These are phyloP conservation scores for Talaromyces marneffei DNA, from an alignment of 2,329 filamentous ascomycete species.

Conservation along the genomic window DNA sequence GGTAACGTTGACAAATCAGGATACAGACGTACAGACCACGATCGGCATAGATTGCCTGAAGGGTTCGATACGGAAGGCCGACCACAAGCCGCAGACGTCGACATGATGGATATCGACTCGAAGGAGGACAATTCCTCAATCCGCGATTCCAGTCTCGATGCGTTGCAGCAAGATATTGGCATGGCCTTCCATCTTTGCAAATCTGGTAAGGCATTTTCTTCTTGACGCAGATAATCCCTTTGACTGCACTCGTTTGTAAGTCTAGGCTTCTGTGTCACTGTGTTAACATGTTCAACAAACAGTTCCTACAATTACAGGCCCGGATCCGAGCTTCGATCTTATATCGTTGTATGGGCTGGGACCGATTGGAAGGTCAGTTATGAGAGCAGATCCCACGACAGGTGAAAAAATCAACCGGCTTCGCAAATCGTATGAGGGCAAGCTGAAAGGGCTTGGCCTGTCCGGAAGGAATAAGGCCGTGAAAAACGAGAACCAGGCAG, in stretches of 20 bases:
- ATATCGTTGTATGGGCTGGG: constrained; percentile 55
- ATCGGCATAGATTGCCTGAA: constrained; percentile 23
- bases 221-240: constrained; percentile 32
- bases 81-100: constrained; percentile 20
- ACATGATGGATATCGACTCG: constrained; percentile 38
- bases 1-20: constrained; percentile 22
- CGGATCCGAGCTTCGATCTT: constrained; percentile 54
- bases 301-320: constrained; percentile 47
- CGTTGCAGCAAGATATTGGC: constrained; percentile 42
- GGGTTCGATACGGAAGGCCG: constrained; percentile 19
- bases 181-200: constrained; percentile 46
- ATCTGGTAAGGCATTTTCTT: constrained; percentile 41
- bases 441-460: constrained; percentile 43
- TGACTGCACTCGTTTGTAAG: constrained; percentile 21
- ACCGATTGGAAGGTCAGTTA: constrained; percentile 53
- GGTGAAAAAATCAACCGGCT: constrained; percentile 61
- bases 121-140: constrained; percentile 19
- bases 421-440: constrained; percentile 50
- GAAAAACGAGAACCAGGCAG: constrained; percentile 39
- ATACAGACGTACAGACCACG: constrained; percentile 32
- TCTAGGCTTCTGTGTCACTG: constrained; percentile 26
- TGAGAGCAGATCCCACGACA: constrained; percentile 54
- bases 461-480: constrained; percentile 45
- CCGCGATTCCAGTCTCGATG: constrained; percentile 34
- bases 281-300: constrained; percentile 41